A percentile compares a stretch with the other conserved stretches of the same genome.
Evolutionary conservation across 2,329 filamentous ascomycete species (phyloP).

Genomic region (Acephala macrosclerotiorum): DNA sequence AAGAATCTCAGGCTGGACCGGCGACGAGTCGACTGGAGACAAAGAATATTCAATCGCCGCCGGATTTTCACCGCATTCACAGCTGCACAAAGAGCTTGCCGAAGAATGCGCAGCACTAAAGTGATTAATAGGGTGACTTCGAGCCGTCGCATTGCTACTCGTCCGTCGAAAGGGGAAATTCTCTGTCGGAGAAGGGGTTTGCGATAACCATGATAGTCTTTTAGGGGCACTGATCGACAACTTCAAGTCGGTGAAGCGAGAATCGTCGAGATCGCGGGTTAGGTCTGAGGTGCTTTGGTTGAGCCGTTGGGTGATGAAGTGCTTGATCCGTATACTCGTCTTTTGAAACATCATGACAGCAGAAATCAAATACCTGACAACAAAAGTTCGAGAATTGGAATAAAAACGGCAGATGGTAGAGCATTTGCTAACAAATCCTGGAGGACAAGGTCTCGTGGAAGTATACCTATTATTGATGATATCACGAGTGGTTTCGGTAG

Average conservation of each 20-base stretch:
- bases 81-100: slow-evolving; percentile 55
- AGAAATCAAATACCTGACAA: slow-evolving; percentile 1
- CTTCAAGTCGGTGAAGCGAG: slow-evolving; percentile 16
- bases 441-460: slow-evolving; percentile 11
- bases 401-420: neutral
- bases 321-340: slow-evolving; percentile 35
- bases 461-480: slow-evolving; percentile 14
- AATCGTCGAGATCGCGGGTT: slow-evolving; percentile 15
- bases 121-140: slow-evolving; percentile 39
- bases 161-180: slow-evolving; percentile 21
- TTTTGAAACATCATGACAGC: slow-evolving; percentile 36
- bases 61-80: slow-evolving; percentile 46
- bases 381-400: neutral
- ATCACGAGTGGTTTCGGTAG: slow-evolving; percentile 26
- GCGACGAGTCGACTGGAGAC: slow-evolving; percentile 27
- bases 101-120: slow-evolving; percentile 51
- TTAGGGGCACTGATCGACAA: slow-evolving; percentile 20
- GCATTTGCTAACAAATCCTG: slow-evolving; percentile 8
- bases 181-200: slow-evolving; percentile 24
- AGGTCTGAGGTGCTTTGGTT: slow-evolving; percentile 19
- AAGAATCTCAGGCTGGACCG: slow-evolving; percentile 39
- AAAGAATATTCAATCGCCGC: slow-evolving; percentile 37
- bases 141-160: slow-evolving; percentile 23
- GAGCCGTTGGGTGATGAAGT: slow-evolving; percentile 33
- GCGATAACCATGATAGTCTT: slow-evolving; percentile 33